These are phyloP conservation scores for Curvularia spicifera DNA, from an alignment of 2,329 filamentous ascomycete species.

Conservation along the genomic window DNA sequence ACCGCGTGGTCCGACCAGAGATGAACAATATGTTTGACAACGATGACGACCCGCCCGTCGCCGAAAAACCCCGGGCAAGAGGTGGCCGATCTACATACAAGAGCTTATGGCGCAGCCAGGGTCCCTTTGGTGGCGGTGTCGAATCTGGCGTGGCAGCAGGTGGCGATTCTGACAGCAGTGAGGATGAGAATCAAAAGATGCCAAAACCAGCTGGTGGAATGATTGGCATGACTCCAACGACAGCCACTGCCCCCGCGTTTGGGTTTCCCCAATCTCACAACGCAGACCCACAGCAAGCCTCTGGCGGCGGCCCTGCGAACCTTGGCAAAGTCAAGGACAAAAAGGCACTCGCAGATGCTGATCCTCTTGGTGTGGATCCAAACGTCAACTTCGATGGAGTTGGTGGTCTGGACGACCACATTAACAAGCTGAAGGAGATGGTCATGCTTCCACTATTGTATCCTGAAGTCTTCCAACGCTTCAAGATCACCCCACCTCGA, in stretches of 20 bases:
- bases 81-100: constrained; percentile 67
- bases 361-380: constrained; percentile 90
- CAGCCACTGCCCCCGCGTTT: constrained; percentile 57
- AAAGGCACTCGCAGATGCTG: constrained; percentile 89
- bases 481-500: constrained; percentile 91
- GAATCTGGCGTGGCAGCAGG: constrained; percentile 79
- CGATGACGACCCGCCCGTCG: constrained; percentile 71
- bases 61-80: constrained; percentile 69
- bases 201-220: constrained; percentile 62
- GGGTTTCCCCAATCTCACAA: constrained; percentile 65
- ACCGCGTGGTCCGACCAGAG: constrained; percentile 82
- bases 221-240: constrained; percentile 68
- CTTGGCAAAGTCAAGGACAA: constrained; percentile 93
- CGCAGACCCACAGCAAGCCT: constrained; percentile 61
- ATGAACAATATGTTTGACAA: constrained; percentile 75
- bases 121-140: constrained; percentile 87
- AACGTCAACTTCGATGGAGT: constrained; percentile 94
- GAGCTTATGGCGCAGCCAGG: constrained; percentile 84
- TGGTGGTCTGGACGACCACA: constrained; percentile 89
- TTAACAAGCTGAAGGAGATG: constrained; percentile 98
- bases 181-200: constrained; percentile 81
- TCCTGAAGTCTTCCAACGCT: constrained; percentile 88
- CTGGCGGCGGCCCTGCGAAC: constrained; percentile 73
- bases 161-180: constrained; percentile 93
- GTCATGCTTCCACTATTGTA: constrained; percentile 92